These are phyloP conservation scores for Triadica sebifera DNA, from an alignment of 345 rosid species.

Conservation along the genomic window DNA sequence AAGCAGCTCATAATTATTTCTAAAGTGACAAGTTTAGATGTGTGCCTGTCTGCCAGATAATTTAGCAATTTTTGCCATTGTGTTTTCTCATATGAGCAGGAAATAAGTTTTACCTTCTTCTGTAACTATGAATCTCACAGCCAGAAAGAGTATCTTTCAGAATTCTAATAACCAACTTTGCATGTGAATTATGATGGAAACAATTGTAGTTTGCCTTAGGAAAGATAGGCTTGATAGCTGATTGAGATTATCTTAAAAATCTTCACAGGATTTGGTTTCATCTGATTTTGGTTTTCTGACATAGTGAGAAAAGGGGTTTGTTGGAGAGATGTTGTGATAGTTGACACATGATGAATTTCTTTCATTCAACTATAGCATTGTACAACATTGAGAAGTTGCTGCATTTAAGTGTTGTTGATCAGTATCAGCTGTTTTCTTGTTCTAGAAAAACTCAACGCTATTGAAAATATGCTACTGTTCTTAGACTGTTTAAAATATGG, in stretches of 20 bases:
- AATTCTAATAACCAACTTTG: background rate
- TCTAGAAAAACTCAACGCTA: background rate
- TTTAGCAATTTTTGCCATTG: background rate
- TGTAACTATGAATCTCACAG: background rate
- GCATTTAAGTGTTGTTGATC: background rate
- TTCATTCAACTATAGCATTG: background rate
- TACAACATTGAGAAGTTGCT: slow-evolving; percentile 1
- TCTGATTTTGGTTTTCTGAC: background rate
- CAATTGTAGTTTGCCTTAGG: background rate
- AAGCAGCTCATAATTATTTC: too few relatives aligned
- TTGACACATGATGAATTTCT: background rate
- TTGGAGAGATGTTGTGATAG: background rate
- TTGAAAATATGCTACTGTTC: background rate
- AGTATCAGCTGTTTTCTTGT: background rate
- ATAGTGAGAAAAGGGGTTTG: background rate
- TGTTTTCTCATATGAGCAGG: background rate
- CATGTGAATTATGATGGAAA: background rate
- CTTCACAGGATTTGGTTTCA: background rate
- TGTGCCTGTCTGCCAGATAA: background rate
- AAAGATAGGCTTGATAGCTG: background rate
- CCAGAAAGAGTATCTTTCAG: background rate
- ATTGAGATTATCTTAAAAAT: background rate
- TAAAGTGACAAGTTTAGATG: background rate
- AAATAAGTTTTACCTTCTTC: background rate
- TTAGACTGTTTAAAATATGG: background rate